Conservation (phyloP, 176 grass and related monocot species). For the Dactylis glomerata region DNA sequence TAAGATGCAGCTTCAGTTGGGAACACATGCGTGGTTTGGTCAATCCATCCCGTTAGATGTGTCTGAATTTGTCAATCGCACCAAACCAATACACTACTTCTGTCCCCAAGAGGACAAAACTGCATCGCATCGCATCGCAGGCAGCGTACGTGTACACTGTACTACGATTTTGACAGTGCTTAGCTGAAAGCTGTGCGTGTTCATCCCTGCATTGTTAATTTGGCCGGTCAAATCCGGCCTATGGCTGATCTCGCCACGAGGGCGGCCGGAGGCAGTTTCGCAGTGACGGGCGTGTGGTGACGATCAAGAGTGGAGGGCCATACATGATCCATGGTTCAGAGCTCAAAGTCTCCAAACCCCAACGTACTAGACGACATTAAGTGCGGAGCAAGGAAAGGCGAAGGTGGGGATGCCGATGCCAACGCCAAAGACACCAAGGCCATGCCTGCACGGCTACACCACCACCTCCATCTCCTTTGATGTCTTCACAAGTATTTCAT, state of each 20-base stretch:
- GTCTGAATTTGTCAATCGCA: constrained; percentile 31
- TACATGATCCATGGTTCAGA: not conserved
- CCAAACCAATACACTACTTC: constrained; percentile 13
- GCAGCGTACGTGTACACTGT: not conserved
- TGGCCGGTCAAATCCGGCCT: constrained; percentile 38
- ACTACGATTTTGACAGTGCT: too few relatives aligned
- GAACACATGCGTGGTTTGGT: not conserved
- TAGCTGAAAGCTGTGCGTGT: not conserved
- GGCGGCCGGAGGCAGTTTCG: constrained; percentile 4
- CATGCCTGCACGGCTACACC: not conserved
- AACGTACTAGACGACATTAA: not conserved
- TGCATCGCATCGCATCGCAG: too few relatives aligned
- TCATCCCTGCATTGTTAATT: not conserved
- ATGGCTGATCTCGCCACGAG: not conserved
- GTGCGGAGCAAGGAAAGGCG: constrained; percentile 36
- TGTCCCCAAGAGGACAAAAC: not conserved
- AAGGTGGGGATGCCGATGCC: not conserved
- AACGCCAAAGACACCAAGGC: not conserved
- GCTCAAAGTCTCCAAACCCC: constrained; percentile 5
- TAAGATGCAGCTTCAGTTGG: not conserved
- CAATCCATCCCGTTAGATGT: constrained; percentile 1
- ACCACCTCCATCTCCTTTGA: not conserved
- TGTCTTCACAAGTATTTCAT: not conserved
- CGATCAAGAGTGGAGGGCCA: not conserved
- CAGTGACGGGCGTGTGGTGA: not conserved